phyloP scores from a whole-genome alignment of 257 asterid genomes.

The Nicotiana noctiflora region DNA sequence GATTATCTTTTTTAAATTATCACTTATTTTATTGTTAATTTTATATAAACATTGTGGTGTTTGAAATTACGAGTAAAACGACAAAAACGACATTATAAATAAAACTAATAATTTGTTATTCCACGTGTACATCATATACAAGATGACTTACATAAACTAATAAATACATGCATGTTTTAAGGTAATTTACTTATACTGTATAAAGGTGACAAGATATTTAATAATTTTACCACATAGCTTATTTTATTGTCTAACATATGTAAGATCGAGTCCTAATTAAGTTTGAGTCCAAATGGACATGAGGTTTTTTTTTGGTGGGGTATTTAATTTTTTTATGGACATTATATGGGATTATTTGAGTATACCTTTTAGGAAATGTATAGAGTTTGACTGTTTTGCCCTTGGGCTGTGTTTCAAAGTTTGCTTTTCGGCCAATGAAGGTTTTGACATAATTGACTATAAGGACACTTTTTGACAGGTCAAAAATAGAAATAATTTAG shows the following conservation, averaged over 20 bases:
- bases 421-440: background rate
- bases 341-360: background rate
- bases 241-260: no score
- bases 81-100: background rate
- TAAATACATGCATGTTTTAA: no score
- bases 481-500: background rate
- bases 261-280: no score
- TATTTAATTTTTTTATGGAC: background rate
- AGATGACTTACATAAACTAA: no score
- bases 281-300: no score
- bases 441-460: background rate
- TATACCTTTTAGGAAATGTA: background rate
- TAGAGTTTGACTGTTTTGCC: background rate
- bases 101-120: no score
- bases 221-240: no score
- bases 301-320: background rate
- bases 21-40: background rate
- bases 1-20: no score
- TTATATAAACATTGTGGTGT: background rate
- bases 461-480: background rate
- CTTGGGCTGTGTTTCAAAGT: conserved; percentile 3
- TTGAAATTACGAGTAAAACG: background rate
- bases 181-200: no score
- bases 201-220: no score
- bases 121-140: no score